Percentiles rank a stretch among this genome's conserved stretches.
Evolutionary conservation across 495 filamentous ascomycete genomes (phyloP).

Genomic region (Penicillium atrosanguineum): DNA sequence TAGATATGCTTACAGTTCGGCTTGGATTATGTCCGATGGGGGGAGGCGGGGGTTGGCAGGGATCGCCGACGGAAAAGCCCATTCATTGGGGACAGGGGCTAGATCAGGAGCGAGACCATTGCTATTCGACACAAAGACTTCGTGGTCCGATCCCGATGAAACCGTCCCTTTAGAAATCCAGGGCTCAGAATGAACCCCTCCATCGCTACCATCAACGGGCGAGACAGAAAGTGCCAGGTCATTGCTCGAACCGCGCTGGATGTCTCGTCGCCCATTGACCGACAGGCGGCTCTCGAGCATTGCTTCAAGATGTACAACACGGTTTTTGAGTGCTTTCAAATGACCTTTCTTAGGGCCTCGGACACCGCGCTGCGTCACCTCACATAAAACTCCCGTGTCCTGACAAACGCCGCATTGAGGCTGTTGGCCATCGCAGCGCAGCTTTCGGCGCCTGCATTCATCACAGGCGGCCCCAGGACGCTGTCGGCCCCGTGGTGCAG

Average conservation of each 20-base stretch:
- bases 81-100: background rate
- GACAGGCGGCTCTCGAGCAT: slow-evolving; percentile 1
- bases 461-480: slow-evolving; percentile 31
- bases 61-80: background rate
- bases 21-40: background rate
- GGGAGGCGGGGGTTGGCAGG: background rate
- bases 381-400: slow-evolving; percentile 47
- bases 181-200: too few relatives aligned
- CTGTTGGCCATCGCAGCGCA: slow-evolving; percentile 50
- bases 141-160: background rate
- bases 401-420: slow-evolving; percentile 50
- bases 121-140: background rate
- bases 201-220: background rate
- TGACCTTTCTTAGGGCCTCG: slow-evolving; percentile 55
- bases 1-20: slow-evolving; percentile 7
- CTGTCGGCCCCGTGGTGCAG: background rate
- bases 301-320: slow-evolving; percentile 2
- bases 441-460: slow-evolving; percentile 43
- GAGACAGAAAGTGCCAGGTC: background rate
- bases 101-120: background rate
- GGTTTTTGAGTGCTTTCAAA: slow-evolving; percentile 39
- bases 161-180: background rate
- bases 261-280: slow-evolving; percentile 1
- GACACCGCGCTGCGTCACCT: slow-evolving; percentile 41
- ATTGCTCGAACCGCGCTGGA: background rate